Evolutionary conservation across 1,139 yeast genomes (phyloP).

Genomic region (Nakaseomyces sp.): DNA sequence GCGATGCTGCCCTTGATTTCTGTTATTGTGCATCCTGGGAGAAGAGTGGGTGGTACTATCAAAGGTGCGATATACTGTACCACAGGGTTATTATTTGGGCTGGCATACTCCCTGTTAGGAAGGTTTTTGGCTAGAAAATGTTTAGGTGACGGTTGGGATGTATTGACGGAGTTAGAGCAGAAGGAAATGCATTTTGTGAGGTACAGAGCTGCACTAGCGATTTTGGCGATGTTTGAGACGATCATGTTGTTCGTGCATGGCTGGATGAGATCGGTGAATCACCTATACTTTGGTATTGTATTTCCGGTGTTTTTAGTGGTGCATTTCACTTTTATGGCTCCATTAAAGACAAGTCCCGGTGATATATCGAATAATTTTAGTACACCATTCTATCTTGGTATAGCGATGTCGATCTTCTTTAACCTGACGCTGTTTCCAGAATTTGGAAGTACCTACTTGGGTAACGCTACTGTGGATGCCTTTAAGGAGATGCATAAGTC

Average conservation of each 20-base stretch:
- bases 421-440: conserved; percentile 41
- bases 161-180: conserved; percentile 27
- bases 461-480: conserved; percentile 35
- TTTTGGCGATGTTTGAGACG: conserved; percentile 38
- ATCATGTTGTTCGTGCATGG: conserved; percentile 41
- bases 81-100: conserved; percentile 37
- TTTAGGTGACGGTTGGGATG: conserved; percentile 25
- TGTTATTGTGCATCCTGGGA: conserved; percentile 42
- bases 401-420: conserved; percentile 37
- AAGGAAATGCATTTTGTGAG: conserved; percentile 24
- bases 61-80: conserved; percentile 36
- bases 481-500: conserved; percentile 36
- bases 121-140: conserved; percentile 37
- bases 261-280: conserved; percentile 40
- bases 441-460: conserved; percentile 42
- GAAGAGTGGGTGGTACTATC: conserved; percentile 41
- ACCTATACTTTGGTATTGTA: conserved; percentile 38
- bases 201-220: conserved; percentile 36
- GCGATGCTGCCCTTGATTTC: conserved; percentile 39
- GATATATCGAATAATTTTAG: conserved; percentile 33
- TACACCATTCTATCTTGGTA: conserved; percentile 39
- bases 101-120: conserved; percentile 37
- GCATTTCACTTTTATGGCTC: conserved; percentile 39
- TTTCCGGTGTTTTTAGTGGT: conserved; percentile 41
- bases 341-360: conserved; percentile 29